Conservation (phyloP, 345 rosid species). For the Eucalyptus sideroxylon region DNA sequence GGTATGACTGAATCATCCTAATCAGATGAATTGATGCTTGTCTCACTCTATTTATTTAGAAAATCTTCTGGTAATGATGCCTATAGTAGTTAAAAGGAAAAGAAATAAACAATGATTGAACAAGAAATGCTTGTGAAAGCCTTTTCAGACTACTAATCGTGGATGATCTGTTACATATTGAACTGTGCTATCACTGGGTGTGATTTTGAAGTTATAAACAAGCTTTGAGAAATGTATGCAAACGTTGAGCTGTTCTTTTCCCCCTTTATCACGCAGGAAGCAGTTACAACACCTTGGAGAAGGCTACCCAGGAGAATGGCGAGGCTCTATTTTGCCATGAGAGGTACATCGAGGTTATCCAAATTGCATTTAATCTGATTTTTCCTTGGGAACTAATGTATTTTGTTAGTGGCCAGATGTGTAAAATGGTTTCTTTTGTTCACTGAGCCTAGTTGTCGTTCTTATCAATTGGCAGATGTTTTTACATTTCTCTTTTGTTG, state of each 20-base stretch:
- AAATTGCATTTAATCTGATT: background rate
- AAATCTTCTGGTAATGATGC: background rate
- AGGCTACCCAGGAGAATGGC: constrained; percentile 54
- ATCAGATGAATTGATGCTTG: background rate
- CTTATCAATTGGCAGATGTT: background rate
- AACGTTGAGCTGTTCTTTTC: background rate
- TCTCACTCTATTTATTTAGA: background rate
- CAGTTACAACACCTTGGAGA: constrained; percentile 75
- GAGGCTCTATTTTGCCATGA: constrained; percentile 80
- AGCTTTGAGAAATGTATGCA: background rate
- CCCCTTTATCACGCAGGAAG: constrained; percentile 28
- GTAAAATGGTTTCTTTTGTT: background rate
- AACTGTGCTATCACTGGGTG: background rate
- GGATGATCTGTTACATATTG: background rate
- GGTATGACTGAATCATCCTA: constrained; percentile 20
- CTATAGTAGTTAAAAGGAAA: background rate
- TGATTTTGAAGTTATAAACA: background rate
- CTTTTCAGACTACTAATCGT: background rate
- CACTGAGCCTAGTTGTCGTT: background rate
- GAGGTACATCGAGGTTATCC: constrained; percentile 34
- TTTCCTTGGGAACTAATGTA: background rate
- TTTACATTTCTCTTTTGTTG: background rate
- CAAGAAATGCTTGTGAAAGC: background rate
- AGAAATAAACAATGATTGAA: background rate
- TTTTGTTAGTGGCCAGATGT: background rate